Evolutionary conservation across 352 stramenopile species (phyloP), one percentile per base, ranked within the genome.

Genomic region (Globisporangium takayamanum): DNA sequence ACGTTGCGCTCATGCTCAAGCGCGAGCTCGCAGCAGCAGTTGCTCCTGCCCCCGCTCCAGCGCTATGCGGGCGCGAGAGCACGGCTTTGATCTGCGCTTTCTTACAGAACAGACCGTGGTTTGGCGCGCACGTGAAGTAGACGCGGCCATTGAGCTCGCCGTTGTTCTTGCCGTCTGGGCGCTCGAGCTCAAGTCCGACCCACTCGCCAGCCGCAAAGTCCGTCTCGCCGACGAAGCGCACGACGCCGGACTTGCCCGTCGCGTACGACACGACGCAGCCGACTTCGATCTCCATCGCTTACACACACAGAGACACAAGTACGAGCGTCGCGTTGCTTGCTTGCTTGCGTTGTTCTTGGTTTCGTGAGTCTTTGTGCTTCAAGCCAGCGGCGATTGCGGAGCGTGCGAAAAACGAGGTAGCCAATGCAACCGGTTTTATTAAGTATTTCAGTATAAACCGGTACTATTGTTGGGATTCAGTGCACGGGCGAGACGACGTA

Each of bases 121-220:
- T 83, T n/a, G 70, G 60, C 20, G 67, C 67, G 51, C 83, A 94
- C 2, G 60, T 74, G 63, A 95, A 95, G 72, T 95, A 95, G 22
- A 86, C 75, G 55, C 73, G 70, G 54, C 84, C 86, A 53, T 90
- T 89, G 50, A 95, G 68, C 65, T 89, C 78, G 56, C 86, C 86
- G 56, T 87, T 90, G 78, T 95, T 90, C 70, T 92, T 92, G 12
- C 86, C 86, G 20, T 93, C 82, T 26, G 84, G 74, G 1, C 64
- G 67, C 41, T 93, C 82, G 20, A 95, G 68, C 63, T 95, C 86
- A 33, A 95, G 76, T 26, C 86, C 86, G 14, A 89, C 73, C 86
- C 84, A 95, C 53, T 92, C 82, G 30, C 86, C 86, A 22, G 71
- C 75, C 39, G 87, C 82, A 55, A 88, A 84, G 26, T 93, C 82